Conservation (phyloP, 768 basidiomycete genomes). For the Cyclocybe aegerita region DNA sequence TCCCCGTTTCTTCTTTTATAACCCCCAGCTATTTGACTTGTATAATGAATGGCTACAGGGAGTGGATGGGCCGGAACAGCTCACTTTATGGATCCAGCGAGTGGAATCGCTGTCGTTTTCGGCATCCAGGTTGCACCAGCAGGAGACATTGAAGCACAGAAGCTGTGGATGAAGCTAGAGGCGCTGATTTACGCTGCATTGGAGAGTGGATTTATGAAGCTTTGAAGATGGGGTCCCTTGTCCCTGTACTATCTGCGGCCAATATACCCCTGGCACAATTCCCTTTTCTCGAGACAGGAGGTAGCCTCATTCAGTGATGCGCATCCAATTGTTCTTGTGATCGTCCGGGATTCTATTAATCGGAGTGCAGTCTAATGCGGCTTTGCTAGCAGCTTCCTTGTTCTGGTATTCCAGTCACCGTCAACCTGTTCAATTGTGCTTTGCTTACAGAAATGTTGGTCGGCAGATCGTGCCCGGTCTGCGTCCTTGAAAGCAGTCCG, state of each 20-base stretch:
- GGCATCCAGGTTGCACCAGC: constrained; percentile 18
- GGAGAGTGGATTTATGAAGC: neutral
- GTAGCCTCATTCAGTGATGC: neutral
- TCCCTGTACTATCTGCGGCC: neutral
- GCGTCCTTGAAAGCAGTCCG: too few relatives aligned
- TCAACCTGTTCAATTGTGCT: too few relatives aligned
- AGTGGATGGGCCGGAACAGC: constrained; percentile 28
- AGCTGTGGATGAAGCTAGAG: constrained; percentile 16
- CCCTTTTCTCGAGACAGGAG: neutral
- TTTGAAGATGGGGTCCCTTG: neutral
- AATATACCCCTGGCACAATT: too few relatives aligned
- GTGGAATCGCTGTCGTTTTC: constrained; percentile 26
- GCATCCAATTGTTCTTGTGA: too few relatives aligned
- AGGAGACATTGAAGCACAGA: constrained; percentile 6
- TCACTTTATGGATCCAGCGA: constrained; percentile 30
- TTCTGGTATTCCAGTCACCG: too few relatives aligned
- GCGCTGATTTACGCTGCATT: constrained; percentile 19
- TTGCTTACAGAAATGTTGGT: too few relatives aligned
- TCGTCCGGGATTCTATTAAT: too few relatives aligned
- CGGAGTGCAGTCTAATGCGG: too few relatives aligned
- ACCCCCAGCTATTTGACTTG: neutral
- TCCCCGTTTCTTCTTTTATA: neutral
- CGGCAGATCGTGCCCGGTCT: too few relatives aligned
- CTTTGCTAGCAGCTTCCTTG: too few relatives aligned
- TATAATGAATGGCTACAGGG: constrained; percentile 15